These are phyloP conservation scores for Irpex sp. DNA, from an alignment of 1,284 basidiomycete genomes.

Conservation along the genomic window DNA sequence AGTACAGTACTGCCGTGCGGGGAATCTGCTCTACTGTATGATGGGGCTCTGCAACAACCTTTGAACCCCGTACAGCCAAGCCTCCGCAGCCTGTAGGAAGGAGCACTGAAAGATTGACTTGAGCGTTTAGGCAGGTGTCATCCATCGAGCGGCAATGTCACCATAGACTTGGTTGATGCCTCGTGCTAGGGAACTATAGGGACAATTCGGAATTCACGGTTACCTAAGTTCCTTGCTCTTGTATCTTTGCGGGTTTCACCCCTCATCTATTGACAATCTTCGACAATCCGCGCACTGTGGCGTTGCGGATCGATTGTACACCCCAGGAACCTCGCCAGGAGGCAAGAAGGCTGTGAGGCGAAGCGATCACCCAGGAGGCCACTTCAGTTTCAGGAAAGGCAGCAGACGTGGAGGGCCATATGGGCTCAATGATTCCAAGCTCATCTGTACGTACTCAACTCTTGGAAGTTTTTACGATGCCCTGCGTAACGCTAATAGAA, in stretches of 20 bases:
- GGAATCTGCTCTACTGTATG: not conserved
- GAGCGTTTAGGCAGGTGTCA: not conserved
- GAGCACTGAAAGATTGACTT: not conserved
- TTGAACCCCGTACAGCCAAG: not conserved
- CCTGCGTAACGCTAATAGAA: not conserved
- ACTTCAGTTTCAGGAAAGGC: not conserved
- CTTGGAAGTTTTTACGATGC: not conserved
- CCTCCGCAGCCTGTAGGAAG: not conserved
- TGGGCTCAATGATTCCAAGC: not conserved
- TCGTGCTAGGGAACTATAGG: not conserved
- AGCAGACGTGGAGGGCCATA: not conserved
- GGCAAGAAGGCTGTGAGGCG: too few relatives aligned
- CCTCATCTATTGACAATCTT: not conserved
- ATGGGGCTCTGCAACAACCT: not conserved
- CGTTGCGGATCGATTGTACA: not conserved
- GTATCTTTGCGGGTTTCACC: not conserved
- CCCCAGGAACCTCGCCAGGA: too few relatives aligned
- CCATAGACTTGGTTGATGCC: not conserved
- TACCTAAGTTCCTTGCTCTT: not conserved
- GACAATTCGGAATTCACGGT: too few relatives aligned
- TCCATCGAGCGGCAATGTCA: not conserved
- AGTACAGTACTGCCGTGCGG: not conserved
- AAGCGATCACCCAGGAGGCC: too few relatives aligned
- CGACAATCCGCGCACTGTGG: not conserved
- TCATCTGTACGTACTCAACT: not conserved